Conservation (phyloP, 2,329 filamentous ascomycete genomes). For the Xylogone sp. region DNA sequence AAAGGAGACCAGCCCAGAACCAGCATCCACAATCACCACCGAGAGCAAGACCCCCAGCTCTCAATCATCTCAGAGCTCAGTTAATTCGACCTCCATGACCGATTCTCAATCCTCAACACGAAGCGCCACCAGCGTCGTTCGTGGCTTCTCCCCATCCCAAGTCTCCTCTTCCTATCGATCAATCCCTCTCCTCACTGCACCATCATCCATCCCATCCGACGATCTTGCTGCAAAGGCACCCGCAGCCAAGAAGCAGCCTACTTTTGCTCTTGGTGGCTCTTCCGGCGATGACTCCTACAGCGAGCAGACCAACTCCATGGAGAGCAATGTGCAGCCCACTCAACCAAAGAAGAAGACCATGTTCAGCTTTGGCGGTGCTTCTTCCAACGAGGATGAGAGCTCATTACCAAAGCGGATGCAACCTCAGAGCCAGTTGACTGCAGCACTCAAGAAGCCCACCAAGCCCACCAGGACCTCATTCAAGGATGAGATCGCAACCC, state of each 20-base stretch:
- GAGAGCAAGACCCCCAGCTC: slow-evolving; percentile 21
- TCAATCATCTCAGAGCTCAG: slow-evolving; percentile 29
- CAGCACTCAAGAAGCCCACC: slow-evolving; percentile 43
- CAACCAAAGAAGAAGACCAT: slow-evolving; percentile 50
- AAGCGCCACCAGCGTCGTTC: slow-evolving; percentile 62
- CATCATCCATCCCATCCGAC: slow-evolving; percentile 43
- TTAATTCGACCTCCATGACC: slow-evolving; percentile 30
- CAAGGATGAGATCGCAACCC: slow-evolving; percentile 68
- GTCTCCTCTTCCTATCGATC: slow-evolving; percentile 65
- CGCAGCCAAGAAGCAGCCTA: slow-evolving; percentile 55
- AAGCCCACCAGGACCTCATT: slow-evolving; percentile 76
- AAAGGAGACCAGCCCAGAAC: slow-evolving; percentile 39
- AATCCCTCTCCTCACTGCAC: slow-evolving; percentile 26
- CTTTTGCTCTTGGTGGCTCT: slow-evolving; percentile 45
- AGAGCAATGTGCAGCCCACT: slow-evolving; percentile 15
- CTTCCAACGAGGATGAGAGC: slow-evolving; percentile 79
- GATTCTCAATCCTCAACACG: slow-evolving; percentile 25
- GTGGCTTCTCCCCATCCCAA: slow-evolving; percentile 79
- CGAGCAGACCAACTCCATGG: slow-evolving; percentile 24
- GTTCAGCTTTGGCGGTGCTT: slow-evolving; percentile 68
- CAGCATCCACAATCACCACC: slow-evolving; percentile 31
- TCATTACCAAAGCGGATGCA: slow-evolving; percentile 53
- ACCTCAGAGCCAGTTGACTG: slow-evolving; percentile 49
- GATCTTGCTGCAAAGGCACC: slow-evolving; percentile 52
- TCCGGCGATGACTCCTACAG: slow-evolving; percentile 32